Evolutionary conservation across 305 asterid species (phyloP), one percentile per base, ranked within the genome.

Genomic region (Rubia peregrina): DNA sequence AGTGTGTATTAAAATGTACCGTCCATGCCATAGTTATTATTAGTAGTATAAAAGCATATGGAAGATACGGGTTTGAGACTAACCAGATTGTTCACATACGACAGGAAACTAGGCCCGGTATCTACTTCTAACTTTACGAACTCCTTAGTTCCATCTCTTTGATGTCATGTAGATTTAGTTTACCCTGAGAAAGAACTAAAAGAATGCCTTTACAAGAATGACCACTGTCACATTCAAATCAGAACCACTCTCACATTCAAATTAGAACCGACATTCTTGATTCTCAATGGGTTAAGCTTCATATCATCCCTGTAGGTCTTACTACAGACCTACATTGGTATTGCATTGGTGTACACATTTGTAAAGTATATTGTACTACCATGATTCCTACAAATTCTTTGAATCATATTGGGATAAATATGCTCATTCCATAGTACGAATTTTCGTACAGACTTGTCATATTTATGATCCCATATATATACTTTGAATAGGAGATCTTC

Each of bases 31-130:
- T 26, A 26, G 30, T 26, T 26, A 3, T 26, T 26, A 26, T 2
- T 26, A 26, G 30, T 26, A 3, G n/a, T n/a, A 26, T 26, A 26
- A 26, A 26, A 1, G 2, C 30, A 26, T 26, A 26, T 26, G 17
- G 53, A 46, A 38, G 6, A 38, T 42, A 64, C 42, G 57, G 67
- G 13, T 80, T 49, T 81, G 73, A 86, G 77, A 74, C 74, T 70
- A 33, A 83, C 85, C 19, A 84, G 70, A 82, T 82, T 84, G 70
- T 84, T 86, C 74, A 84, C 85, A 71, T 86, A 86, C 0, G 90
- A 84, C 16, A 82, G 12, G 16, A 63, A 74, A 55, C 55, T 61
- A 26, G 60, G 13, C 70, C 38, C 21, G 43, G 30, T 0, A 17
- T 7, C 9, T 4, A 8, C 19, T 21, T 44, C 41, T 68, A 49